A percentile compares a stretch with the other conserved stretches of the same genome.
These are phyloP conservation scores for Cystobasidiaceae sp. DNA, from an alignment of 1,284 basidiomycete genomes.

Conservation along the genomic window DNA sequence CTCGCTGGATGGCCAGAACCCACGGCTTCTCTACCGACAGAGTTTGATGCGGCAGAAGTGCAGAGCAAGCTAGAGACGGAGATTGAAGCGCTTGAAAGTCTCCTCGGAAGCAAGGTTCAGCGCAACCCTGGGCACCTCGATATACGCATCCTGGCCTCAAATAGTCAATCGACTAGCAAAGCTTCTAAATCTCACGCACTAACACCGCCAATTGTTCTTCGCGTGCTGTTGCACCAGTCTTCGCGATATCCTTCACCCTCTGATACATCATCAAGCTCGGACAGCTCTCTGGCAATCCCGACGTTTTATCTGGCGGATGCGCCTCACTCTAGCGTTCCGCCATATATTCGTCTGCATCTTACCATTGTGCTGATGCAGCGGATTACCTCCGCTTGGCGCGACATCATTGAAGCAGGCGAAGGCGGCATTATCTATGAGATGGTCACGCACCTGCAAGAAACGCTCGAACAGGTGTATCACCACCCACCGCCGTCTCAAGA, in stretches of 20 bases:
- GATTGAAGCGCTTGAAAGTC: constrained; percentile 57
- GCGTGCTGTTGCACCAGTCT: no score
- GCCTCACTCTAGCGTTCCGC: constrained; percentile 48
- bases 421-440: constrained; percentile 68
- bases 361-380: constrained; percentile 53
- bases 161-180: no score
- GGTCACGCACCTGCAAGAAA: constrained; percentile 63
- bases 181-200: no score
- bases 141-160: constrained; percentile 32
- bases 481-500: constrained; percentile 44
- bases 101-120: constrained; percentile 50
- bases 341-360: constrained; percentile 80
- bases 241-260: no score
- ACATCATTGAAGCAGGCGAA: constrained; percentile 60
- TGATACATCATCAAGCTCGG: constrained; percentile 42
- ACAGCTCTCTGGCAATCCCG: background rate
- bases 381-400: constrained; percentile 48
- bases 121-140: constrained; percentile 32
- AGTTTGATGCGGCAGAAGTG: constrained; percentile 49
- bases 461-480: constrained; percentile 40
- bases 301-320: constrained; percentile 12
- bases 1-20: constrained; percentile 50
- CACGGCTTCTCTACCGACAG: background rate
- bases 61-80: constrained; percentile 63
- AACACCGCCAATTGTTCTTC: no score